These are phyloP conservation scores for Coemansia sp. DNA, from an alignment of 192 early-diverging fungal genomes.

Conservation along the genomic window DNA sequence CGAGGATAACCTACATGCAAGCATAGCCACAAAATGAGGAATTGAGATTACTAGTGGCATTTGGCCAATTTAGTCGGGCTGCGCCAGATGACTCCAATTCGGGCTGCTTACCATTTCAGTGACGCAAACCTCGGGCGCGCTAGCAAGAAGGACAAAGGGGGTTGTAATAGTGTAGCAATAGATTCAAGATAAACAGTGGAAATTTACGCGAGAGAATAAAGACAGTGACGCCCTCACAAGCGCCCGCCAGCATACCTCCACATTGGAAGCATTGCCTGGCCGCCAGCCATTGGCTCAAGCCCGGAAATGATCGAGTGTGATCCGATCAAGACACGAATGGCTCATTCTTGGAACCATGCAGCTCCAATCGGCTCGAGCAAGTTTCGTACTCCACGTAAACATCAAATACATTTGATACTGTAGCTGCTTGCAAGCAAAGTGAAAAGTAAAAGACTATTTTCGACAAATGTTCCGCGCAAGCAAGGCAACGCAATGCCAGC, in stretches of 20 bases:
- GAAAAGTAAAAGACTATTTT: constrained; percentile 8
- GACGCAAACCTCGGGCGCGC: not conserved
- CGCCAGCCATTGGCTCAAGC: not conserved
- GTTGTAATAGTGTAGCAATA: not conserved
- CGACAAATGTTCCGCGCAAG: constrained; percentile 9
- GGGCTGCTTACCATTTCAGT: constrained; percentile 3
- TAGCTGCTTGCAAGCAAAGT: constrained; percentile 9
- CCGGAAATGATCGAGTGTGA: not conserved
- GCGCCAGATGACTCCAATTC: constrained; percentile 1
- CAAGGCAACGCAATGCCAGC: constrained; percentile 14
- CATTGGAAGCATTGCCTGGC: not conserved
- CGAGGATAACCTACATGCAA: constrained; percentile 80
- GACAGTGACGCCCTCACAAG: not conserved
- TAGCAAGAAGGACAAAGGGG: not conserved
- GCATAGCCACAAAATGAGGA: not conserved
- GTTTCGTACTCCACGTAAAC: not conserved
- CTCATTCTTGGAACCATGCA: not conserved
- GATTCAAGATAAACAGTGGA: not conserved
- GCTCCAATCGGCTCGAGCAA: too few species aligned
- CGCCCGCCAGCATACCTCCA: not conserved
- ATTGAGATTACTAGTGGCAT: not conserved
- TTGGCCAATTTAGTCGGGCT: too few species aligned
- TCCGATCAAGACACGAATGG: not conserved
- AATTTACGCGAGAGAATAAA: too few species aligned
- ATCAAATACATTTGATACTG: not conserved